Evolutionary conservation across 805 yeast genomes (phyloP).

Genomic region (Metahyphopichia silvanorum): DNA sequence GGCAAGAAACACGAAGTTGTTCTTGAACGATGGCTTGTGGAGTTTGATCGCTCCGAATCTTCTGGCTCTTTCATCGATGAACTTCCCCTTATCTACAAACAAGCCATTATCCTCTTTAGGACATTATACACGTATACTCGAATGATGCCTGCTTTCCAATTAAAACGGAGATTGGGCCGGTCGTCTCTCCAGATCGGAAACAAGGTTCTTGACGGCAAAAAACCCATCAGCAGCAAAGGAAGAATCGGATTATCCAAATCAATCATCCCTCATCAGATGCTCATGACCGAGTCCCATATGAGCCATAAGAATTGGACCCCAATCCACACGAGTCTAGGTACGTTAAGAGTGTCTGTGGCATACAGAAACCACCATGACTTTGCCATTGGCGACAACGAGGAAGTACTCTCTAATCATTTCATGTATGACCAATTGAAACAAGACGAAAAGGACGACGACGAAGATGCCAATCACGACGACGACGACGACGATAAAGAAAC

Average conservation of each 20-base stretch:
- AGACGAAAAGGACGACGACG: not conserved
- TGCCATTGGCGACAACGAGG: conserved; percentile 63
- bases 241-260: conserved; percentile 79
- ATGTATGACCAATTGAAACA: conserved; percentile 15
- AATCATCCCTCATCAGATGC: conserved; percentile 44
- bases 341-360: conserved; percentile 70
- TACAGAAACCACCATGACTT: conserved; percentile 74
- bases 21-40: conserved; percentile 89
- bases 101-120: conserved; percentile 70
- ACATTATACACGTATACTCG: conserved; percentile 64
- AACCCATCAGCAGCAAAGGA: conserved; percentile 77
- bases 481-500: not conserved
- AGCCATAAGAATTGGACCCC: conserved; percentile 65
- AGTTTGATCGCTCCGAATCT: conserved; percentile 55
- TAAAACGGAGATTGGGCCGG: conserved; percentile 36
- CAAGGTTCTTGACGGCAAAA: conserved; percentile 70
- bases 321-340: conserved; percentile 72
- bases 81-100: conserved; percentile 67
- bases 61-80: conserved; percentile 43
- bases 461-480: not conserved
- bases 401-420: conserved; percentile 57
- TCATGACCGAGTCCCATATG: conserved; percentile 45
- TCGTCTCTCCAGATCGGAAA: conserved; percentile 47
- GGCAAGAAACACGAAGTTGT: conserved; percentile 79
- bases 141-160: conserved; percentile 68